Evolutionary conservation across 1,139 yeast species (phyloP), one percentile per base, ranked within the genome.

Genomic region (Candida frijolesensis): DNA sequence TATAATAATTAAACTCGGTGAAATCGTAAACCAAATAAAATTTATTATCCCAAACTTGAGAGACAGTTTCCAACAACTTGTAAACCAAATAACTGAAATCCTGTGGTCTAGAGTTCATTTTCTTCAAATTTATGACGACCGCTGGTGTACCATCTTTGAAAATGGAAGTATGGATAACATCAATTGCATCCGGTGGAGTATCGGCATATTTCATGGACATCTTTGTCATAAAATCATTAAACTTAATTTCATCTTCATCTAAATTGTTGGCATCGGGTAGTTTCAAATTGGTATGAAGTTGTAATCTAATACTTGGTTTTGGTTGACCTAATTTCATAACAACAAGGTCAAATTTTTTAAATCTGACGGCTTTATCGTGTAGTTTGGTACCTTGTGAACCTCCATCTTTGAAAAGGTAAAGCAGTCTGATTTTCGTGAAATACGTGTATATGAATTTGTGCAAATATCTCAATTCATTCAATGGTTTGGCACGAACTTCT

Each of bases 131-230:
- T 14, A 88, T 63, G 1, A 87, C 83, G 22, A 89, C 70, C 22
- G 84, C 76, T 0, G 96, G 96, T 0, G 82, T 70, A 7, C 96
- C 96, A 63, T 89, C 96, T 44, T 78, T 73, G 48, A 86, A 81
- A 16, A 87, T 80, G 0, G 88, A 80, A 56, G 82, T 89, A 50
- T 80, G 84, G 8, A 87, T 77, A 39, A 85, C 72, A 0, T 80
- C 75, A 9, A 54, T 54, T 16, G 69, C 67, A 22, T 79, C 79
- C 25, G 71, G 63, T 2, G 73, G 61, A 4, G 71, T 66, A 10
- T 79, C 82, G 33, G 79, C 68, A 54, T 84, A 84, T 48, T 79
- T 77, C 47, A 80, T 71, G 0, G 89, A 74, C 71, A 85, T 80
- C 54, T 84, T 83, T 25, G 84, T 78, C 91, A 89, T 85, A 58